A percentile compares a stretch with the other conserved stretches of the same genome.
These are phyloP conservation scores for Globisporangium cystogenes DNA, from an alignment of 352 stramenopile species.

Conservation along the genomic window DNA sequence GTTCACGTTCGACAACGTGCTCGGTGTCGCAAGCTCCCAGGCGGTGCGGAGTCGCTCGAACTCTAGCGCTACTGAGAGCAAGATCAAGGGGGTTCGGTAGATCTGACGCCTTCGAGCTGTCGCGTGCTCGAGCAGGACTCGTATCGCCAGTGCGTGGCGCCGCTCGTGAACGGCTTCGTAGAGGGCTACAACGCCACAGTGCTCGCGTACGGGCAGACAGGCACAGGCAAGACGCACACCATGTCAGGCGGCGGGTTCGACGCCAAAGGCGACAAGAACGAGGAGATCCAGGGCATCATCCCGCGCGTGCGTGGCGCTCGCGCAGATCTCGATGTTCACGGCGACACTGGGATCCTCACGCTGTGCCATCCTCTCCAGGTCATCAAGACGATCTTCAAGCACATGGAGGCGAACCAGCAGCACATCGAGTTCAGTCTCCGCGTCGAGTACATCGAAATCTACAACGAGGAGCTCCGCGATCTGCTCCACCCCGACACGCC, in stretches of 20 bases:
- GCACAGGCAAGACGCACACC: constrained; percentile 94
- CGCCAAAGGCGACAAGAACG: constrained; percentile 46
- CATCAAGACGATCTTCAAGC: constrained; percentile 68
- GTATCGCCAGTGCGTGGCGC: constrained; percentile 59
- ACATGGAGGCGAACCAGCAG: constrained; percentile 38
- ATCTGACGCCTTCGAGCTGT: not conserved
- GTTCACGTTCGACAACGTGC: constrained; percentile 90
- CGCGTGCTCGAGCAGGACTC: constrained; percentile 32
- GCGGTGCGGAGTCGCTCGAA: constrained; percentile 23
- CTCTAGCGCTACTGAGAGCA: no score
- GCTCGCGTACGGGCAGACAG: constrained; percentile 82
- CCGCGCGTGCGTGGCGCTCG: constrained; percentile 43
- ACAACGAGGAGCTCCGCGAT: constrained; percentile 97
- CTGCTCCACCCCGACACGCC: constrained; percentile 85
- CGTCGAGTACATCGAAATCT: constrained; percentile 97
- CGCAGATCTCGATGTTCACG: not conserved
- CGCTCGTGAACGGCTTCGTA: constrained; percentile 72
- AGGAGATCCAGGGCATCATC: constrained; percentile 77
- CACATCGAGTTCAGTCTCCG: constrained; percentile 82
- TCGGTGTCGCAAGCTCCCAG: constrained; percentile 69
- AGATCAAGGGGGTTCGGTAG: not conserved
- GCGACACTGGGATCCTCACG: not conserved
- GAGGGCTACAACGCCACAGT: constrained; percentile 84
- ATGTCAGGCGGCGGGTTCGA: constrained; percentile 80
- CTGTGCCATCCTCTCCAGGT: constrained; percentile 19